Conservation (phyloP, 345 rosid genomes). For the Aquilaria malaccensis region DNA sequence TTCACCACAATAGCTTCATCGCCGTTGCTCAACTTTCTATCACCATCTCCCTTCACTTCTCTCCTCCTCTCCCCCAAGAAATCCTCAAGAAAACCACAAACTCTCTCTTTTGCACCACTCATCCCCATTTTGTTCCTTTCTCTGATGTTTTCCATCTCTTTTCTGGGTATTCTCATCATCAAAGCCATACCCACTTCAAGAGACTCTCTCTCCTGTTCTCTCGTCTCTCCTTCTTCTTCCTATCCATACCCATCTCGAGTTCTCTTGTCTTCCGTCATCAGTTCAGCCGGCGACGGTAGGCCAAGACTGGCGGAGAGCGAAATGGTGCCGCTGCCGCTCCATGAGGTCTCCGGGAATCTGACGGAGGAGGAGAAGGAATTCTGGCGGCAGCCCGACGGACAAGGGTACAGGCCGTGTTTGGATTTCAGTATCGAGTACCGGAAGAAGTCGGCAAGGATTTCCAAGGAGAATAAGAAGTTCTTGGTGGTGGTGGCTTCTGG, state of each 20-base stretch:
- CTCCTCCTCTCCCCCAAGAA: conserved; percentile 41
- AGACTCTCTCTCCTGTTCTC: conserved; percentile 29
- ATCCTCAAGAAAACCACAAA: conserved; percentile 34
- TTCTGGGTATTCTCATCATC: conserved; percentile 39
- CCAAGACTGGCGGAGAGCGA: conserved; percentile 15
- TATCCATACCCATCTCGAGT: conserved; percentile 6
- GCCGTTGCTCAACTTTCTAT: conserved; percentile 30
- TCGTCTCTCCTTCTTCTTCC: conserved; percentile 25
- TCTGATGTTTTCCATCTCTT: conserved; percentile 36
- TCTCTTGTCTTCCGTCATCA: conserved; percentile 12
- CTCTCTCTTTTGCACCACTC: conserved; percentile 20
- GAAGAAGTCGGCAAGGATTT: conserved; percentile 33
- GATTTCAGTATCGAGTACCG: conserved; percentile 45
- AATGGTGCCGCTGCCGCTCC: conserved; percentile 43
- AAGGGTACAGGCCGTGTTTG: conserved; percentile 66
- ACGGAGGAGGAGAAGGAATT: conserved; percentile 54
- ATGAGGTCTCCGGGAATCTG: conserved; percentile 31
- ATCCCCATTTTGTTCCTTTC: conserved; percentile 30
- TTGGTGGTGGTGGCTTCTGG: conserved; percentile 66
- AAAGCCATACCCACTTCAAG: conserved; percentile 20
- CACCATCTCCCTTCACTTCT: conserved; percentile 22
- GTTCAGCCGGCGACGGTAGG: conserved; percentile 7
- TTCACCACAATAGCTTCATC: conserved; percentile 29
- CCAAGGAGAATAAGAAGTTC: conserved; percentile 55
- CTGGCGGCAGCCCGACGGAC: conserved; percentile 59